These are phyloP conservation scores for Fistulinella prunicolor DNA, from an alignment of 768 basidiomycete genomes.

Conservation along the genomic window DNA sequence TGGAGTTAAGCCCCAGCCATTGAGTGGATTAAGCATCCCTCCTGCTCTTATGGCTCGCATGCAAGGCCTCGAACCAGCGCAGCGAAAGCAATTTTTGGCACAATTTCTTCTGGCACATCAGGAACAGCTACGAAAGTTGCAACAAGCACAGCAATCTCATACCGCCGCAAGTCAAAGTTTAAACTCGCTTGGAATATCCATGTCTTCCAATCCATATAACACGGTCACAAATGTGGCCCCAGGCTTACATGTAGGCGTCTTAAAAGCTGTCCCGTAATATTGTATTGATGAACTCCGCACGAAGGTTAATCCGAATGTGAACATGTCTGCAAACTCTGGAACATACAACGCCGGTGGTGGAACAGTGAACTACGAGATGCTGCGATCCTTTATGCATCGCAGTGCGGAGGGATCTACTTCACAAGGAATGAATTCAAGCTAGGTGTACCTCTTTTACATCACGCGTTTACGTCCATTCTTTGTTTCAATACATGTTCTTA, in stretches of 20 bases:
- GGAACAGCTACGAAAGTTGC: slow-evolving; percentile 19
- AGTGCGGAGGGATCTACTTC: slow-evolving; percentile 31
- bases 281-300: neutral
- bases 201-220: slow-evolving; percentile 6
- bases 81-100: slow-evolving; percentile 20
- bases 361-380: slow-evolving; percentile 38
- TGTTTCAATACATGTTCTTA: no score
- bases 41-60: slow-evolving; percentile 17
- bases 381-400: slow-evolving; percentile 47
- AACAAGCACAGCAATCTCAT: slow-evolving; percentile 19
- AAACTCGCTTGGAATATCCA: slow-evolving; percentile 14
- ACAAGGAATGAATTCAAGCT: slow-evolving; percentile 19
- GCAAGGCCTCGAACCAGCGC: slow-evolving; percentile 22
- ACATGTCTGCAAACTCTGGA: slow-evolving; percentile 10
- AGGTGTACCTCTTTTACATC: no score
- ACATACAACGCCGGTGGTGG: slow-evolving; percentile 24
- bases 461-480: no score
- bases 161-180: slow-evolving; percentile 10
- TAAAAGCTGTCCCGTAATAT: neutral
- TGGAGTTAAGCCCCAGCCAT: slow-evolving; percentile 3
- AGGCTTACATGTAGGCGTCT: slow-evolving; percentile 18
- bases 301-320: slow-evolving; percentile 11
- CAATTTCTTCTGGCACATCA: slow-evolving; percentile 14
- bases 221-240: slow-evolving; percentile 10
- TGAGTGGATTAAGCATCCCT: slow-evolving; percentile 1